Conservation (phyloP, 179 eudicot genomes). For the Gypsophila paniculata region DNA sequence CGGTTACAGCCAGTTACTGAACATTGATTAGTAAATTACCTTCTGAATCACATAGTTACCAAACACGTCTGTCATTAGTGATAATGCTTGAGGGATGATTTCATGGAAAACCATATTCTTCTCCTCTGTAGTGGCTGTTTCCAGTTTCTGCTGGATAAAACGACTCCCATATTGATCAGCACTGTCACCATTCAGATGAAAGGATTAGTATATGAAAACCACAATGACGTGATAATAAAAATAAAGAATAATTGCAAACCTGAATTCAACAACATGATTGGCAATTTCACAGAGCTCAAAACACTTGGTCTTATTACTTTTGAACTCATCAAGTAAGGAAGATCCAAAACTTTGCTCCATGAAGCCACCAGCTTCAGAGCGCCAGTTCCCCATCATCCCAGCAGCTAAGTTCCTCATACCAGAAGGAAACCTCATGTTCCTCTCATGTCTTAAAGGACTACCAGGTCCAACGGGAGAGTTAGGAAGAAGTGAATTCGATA, state of each 20-base stretch:
- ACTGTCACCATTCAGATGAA: conserved; percentile 36
- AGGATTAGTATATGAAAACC: conserved; percentile 10
- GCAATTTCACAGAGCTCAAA: conserved; percentile 82
- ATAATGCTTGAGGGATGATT: conserved; percentile 76
- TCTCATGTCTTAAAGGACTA: conserved; percentile 60
- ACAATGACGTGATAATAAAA: neutral
- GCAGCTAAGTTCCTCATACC: conserved; percentile 74
- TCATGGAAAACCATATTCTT: conserved; percentile 87
- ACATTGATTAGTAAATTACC: conserved; percentile 40
- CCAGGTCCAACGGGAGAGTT: conserved; percentile 64
- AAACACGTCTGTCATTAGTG: conserved; percentile 91
- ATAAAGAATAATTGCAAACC: conserved; percentile 33
- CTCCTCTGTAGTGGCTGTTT: conserved; percentile 80
- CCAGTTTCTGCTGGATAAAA: conserved; percentile 88
- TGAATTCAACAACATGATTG: conserved; percentile 81
- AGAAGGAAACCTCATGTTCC: conserved; percentile 59
- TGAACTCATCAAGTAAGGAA: conserved; percentile 81
- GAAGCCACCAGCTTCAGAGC: conserved; percentile 51
- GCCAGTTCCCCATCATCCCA: conserved; percentile 73
- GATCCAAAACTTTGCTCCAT: conserved; percentile 68
- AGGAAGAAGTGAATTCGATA: conserved; percentile 50
- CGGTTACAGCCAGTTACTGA: neutral
- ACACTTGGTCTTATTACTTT: conserved; percentile 70
- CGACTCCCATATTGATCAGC: conserved; percentile 94
- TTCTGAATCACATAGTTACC: conserved; percentile 93